Conservation (phyloP, 176 grass and related monocot species). For the Ananas comosus region DNA sequence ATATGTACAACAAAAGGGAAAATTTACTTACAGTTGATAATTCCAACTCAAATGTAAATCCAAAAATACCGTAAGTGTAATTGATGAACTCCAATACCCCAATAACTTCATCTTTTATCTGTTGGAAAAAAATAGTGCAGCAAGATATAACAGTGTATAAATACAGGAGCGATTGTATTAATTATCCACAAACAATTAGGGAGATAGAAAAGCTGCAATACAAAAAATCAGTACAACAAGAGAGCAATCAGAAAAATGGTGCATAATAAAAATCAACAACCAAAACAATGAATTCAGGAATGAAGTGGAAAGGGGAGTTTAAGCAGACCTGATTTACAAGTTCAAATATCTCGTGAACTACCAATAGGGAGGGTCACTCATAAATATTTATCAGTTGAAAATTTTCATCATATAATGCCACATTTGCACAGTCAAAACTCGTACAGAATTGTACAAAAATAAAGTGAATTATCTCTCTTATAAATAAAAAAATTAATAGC, state of each 20-base stretch:
- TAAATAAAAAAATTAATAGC: neutral
- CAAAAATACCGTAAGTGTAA: constrained; percentile 83
- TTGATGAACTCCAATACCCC: constrained; percentile 78
- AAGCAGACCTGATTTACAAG: too few species aligned
- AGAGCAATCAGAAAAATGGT: neutral
- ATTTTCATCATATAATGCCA: neutral
- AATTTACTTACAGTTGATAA: constrained; percentile 70
- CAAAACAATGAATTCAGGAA: too few species aligned
- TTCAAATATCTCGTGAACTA: too few species aligned
- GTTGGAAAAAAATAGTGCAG: constrained; percentile 25
- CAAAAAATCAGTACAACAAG: too few species aligned
- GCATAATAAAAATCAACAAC: neutral
- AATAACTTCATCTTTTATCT: constrained; percentile 92
- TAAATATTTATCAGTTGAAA: neutral
- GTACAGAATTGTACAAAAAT: neutral
- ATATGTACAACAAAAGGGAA: constrained; percentile 17
- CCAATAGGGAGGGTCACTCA: too few species aligned
- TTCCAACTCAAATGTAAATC: constrained; percentile 91
- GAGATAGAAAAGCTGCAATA: neutral
- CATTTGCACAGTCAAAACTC: neutral
- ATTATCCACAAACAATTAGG: neutral
- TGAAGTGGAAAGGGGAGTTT: too few species aligned
- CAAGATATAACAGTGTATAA: neutral
- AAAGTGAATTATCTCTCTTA: neutral
- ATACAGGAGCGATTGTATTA: neutral